Evolutionary conservation across 1,284 basidiomycete genomes (phyloP).

Genomic region (Mycosarcoma maydis): DNA sequence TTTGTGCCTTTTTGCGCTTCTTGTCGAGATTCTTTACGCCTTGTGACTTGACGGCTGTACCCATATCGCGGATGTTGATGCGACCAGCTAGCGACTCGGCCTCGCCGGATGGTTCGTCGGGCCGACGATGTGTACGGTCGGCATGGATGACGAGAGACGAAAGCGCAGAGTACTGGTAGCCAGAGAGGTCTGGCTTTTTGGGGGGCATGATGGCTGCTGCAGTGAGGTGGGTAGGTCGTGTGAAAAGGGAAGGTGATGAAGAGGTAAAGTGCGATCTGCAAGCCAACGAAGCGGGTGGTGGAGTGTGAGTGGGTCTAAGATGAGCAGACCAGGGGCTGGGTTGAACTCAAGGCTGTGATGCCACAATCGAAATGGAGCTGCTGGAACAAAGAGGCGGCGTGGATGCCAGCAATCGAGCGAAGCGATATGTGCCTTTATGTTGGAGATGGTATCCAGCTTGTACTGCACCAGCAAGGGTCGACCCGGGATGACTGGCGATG

Average conservation of each 20-base stretch:
- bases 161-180: constrained; percentile 66
- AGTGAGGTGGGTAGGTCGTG: too few relatives aligned
- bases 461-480: too few relatives aligned
- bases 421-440: too few relatives aligned
- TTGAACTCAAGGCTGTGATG: too few relatives aligned
- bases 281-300: too few relatives aligned
- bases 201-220: constrained; percentile 54
- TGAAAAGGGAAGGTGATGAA: too few relatives aligned
- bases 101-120: constrained; percentile 87
- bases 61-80: constrained; percentile 92
- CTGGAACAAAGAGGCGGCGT: background rate
- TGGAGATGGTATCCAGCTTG: too few relatives aligned
- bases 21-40: constrained; percentile 91
- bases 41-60: constrained; percentile 83
- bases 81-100: constrained; percentile 90
- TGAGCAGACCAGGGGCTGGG: too few relatives aligned
- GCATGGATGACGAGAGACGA: constrained; percentile 64
- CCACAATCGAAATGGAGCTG: too few relatives aligned
- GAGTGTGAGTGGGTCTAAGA: too few relatives aligned
- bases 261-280: too few relatives aligned
- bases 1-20: constrained; percentile 75
- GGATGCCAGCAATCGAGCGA: too few relatives aligned
- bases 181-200: constrained; percentile 63
- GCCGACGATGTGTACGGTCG: constrained; percentile 53
- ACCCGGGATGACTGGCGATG: background rate